Percentiles rank a stretch among this genome's conserved stretches.
phyloP scores from a whole-genome alignment of 441 rosid species.

The Viola pubescens region DNA sequence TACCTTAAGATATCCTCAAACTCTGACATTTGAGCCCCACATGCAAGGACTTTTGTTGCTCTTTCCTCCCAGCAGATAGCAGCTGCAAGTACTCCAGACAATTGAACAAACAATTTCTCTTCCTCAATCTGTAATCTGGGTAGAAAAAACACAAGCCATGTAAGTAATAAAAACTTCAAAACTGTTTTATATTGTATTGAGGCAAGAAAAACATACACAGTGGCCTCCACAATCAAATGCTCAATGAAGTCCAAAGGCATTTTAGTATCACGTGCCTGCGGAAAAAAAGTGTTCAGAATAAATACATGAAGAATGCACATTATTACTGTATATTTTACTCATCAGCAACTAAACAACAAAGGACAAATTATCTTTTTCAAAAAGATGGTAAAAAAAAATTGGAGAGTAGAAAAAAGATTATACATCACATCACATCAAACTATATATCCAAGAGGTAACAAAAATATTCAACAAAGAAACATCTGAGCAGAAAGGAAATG shows the following conservation, averaged over 20 bases:
- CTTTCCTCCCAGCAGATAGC: slow-evolving; percentile 70
- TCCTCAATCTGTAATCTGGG: slow-evolving; percentile 62
- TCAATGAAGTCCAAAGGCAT: slow-evolving; percentile 50
- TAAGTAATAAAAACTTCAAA: slow-evolving; percentile 7
- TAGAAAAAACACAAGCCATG: slow-evolving; percentile 12
- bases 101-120: slow-evolving; percentile 49
- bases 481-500: not conserved
- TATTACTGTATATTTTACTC: not conserved
- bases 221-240: slow-evolving; percentile 57
- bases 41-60: slow-evolving; percentile 45
- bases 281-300: slow-evolving; percentile 6
- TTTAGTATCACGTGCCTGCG: slow-evolving; percentile 54
- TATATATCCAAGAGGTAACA: not conserved
- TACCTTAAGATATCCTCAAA: slow-evolving; percentile 75
- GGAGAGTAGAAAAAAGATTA: not conserved
- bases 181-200: slow-evolving; percentile 6
- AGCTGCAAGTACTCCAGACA: slow-evolving; percentile 45
- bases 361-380: not conserved
- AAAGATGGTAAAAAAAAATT: not conserved
- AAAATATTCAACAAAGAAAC: too few relatives aligned
- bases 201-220: slow-evolving; percentile 37
- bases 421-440: slow-evolving; percentile 1
- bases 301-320: slow-evolving; percentile 7
- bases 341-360: not conserved
- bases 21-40: slow-evolving; percentile 50